Evolutionary conservation across 202 grass and related monocot species (phyloP), one percentile per base, ranked within the genome.

Genomic region (Setaria viridis): DNA sequence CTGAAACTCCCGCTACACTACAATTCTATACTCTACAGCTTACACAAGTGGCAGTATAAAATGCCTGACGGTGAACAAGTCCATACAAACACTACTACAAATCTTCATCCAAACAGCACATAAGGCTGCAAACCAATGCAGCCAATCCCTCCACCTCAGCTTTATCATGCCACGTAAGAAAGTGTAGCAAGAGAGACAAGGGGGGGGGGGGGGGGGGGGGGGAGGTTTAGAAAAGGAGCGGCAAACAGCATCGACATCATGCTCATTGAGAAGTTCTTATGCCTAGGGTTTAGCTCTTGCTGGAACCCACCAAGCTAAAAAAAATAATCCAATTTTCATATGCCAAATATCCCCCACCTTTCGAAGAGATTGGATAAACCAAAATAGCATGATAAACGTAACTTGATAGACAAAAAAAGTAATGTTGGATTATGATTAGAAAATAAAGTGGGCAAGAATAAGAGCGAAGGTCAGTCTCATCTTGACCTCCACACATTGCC

Each of bases 101-200:
- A 4, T 39, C 3, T 39, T 39, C 37, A 25, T 39, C 37, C 37
- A 74, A 67, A 57, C 58, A 75, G 1, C 43, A 43, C 57, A 65
- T 43, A 46, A 56, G 39, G 59, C 19, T 65, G 57, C 67, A 65
- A 86, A 54, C 21, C 17, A 25, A 33, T 47, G 48, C 10, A 57
- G 37, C 69, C 17, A 74, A 74, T 74, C 35, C 25, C 6, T 57
- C 49, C 49, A 39, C 8, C 37, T 67, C 39, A 67, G 37, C 14
- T 34, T 68, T 30, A 69, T 87, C 41, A 67, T 69, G 78, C 46
- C 30, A 82, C 71, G 9, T 82, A 29, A 57, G 70, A 68, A 81
- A 76, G 21, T 15, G 5, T 16, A 39, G 9, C 0, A 72, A 75
- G 25, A 76, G 19, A 50, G 70, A 69, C 19, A 35, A 42, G 32